Conservation (phyloP, 495 filamentous ascomycete species). For the Pyrenula massariospora region DNA sequence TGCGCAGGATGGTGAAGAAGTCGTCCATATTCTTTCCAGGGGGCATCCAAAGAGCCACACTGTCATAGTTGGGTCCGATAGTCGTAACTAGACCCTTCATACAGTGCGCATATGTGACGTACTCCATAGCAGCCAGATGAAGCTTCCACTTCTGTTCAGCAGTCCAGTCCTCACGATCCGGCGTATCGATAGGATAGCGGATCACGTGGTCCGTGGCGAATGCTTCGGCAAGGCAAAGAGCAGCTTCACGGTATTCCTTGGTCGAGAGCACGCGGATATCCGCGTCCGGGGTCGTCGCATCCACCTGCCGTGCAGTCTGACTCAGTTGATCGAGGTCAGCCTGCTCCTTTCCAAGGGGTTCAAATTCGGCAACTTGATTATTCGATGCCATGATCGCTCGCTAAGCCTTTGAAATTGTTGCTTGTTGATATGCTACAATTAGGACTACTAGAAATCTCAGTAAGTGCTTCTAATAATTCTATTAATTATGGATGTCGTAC, state of each 20-base stretch:
- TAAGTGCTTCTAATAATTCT: too few relatives aligned
- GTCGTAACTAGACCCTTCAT: constrained; percentile 59
- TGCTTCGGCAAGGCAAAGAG: constrained; percentile 56
- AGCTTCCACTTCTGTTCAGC: constrained; percentile 59
- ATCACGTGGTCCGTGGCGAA: constrained; percentile 65
- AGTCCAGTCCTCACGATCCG: constrained; percentile 46
- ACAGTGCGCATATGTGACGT: constrained; percentile 59
- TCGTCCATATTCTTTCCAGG: constrained; percentile 64
- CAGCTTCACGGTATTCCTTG: constrained; percentile 54
- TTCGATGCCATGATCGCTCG: neutral
- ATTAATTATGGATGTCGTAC: constrained; percentile 6
- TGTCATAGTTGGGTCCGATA: constrained; percentile 61
- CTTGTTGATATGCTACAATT: too few relatives aligned
- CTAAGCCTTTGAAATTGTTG: too few relatives aligned
- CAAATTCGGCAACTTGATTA: constrained; percentile 3
- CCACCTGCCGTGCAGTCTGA: neutral
- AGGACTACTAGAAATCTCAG: too few relatives aligned
- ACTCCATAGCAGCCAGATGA: constrained; percentile 61
- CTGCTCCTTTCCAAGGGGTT: constrained; percentile 2
- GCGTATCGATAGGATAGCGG: constrained; percentile 57
- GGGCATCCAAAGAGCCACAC: constrained; percentile 71
- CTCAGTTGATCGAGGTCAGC: constrained; percentile 17
- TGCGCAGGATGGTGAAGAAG: constrained; percentile 54
- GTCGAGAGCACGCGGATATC: constrained; percentile 45
- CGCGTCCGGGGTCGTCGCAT: neutral